phyloP scores from a whole-genome alignment of 2,329 filamentous ascomycete species.

The Pseudogymnoascus sp. region DNA sequence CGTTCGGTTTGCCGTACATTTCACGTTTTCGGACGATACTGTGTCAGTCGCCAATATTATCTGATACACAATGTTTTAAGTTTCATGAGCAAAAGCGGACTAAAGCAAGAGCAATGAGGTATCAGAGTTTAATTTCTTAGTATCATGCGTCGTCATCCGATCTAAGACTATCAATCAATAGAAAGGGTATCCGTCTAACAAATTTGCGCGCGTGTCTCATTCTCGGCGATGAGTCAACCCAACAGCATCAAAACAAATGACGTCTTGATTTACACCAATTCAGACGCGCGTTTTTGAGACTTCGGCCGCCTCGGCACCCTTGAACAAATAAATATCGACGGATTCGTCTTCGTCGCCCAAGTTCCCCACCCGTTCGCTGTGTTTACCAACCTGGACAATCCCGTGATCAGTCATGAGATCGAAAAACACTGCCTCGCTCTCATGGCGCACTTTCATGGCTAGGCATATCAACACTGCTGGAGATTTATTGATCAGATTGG shows the following conservation, averaged over 20 bases:
- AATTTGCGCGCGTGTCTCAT: not conserved
- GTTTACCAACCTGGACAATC: slow-evolving; percentile 23
- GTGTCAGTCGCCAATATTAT: not conserved
- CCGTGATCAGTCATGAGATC: slow-evolving; percentile 43
- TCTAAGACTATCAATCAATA: not conserved
- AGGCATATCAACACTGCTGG: slow-evolving; percentile 38
- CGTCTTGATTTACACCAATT: not conserved
- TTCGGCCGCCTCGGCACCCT: not conserved
- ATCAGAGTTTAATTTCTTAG: not conserved
- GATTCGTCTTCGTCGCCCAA: slow-evolving; percentile 10
- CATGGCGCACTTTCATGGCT: slow-evolving; percentile 60
- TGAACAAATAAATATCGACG: slow-evolving; percentile 19
- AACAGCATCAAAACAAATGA: not conserved
- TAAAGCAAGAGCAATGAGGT: not conserved
- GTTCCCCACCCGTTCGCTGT: slow-evolving; percentile 8
- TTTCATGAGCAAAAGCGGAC: not conserved
- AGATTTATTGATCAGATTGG: slow-evolving; percentile 20
- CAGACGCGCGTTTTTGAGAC: not conserved
- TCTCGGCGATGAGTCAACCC: not conserved
- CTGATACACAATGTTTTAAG: not conserved
- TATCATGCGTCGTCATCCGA: not conserved
- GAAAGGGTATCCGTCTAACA: not conserved
- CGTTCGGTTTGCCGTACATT: not conserved
- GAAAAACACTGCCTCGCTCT: slow-evolving; percentile 60
- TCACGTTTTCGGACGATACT: too few species aligned